Conservation (phyloP, 2,329 filamentous ascomycete species). For the Ophiocordyceps camponoti-rufipedis region DNA sequence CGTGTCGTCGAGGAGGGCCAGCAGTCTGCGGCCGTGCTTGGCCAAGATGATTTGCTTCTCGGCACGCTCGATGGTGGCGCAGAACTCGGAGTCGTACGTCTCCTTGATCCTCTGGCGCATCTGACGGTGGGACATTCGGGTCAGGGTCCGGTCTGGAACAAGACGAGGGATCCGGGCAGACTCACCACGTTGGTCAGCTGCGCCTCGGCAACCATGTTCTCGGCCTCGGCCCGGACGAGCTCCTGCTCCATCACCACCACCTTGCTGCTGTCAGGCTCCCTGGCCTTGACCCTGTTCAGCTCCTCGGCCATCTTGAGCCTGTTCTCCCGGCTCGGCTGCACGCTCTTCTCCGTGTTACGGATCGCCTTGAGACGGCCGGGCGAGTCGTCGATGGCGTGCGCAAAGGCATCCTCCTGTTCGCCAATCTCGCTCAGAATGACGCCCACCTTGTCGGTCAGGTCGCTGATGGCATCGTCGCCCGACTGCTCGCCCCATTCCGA, state of each 20-base stretch:
- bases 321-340: constrained; percentile 78
- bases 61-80: constrained; percentile 82
- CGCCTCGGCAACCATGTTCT: constrained; percentile 89
- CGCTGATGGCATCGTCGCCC: constrained; percentile 67
- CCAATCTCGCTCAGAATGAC: constrained; percentile 84
- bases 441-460: constrained; percentile 89
- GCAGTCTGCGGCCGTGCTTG: constrained; percentile 68
- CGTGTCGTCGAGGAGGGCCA: constrained; percentile 75
- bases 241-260: constrained; percentile 85
- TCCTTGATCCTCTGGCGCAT: constrained; percentile 94
- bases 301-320: constrained; percentile 83
- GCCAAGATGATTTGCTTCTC: constrained; percentile 95
- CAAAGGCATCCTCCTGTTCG: constrained; percentile 81
- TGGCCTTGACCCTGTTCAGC: constrained; percentile 78
- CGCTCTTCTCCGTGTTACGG: constrained; percentile 85
- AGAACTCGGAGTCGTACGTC: constrained; percentile 75
- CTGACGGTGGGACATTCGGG: constrained; percentile 19
- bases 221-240: constrained; percentile 85
- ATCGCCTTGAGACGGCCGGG: constrained; percentile 74
- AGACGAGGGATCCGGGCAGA: constrained; percentile 6
- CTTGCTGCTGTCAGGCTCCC: constrained; percentile 71
- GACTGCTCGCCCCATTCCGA: constrained; percentile 95
- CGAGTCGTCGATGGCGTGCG: constrained; percentile 73
- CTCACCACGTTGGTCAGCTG: constrained; percentile 85
- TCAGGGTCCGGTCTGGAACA: neutral